These are phyloP conservation scores for Leccinum subrobustum DNA, from an alignment of 1,284 basidiomycete species.

Conservation along the genomic window DNA sequence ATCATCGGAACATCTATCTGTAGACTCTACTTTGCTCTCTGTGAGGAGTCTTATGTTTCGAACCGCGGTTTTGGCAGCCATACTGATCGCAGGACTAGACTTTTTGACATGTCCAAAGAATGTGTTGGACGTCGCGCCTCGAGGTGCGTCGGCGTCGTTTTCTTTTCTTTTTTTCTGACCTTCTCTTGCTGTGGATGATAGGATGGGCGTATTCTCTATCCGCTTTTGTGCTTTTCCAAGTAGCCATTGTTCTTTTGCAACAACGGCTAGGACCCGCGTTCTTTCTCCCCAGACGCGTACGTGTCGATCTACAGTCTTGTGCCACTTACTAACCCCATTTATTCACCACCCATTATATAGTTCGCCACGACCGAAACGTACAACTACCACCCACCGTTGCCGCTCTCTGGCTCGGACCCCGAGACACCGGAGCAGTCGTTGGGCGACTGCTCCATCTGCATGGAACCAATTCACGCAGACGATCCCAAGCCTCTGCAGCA, in stretches of 20 bases:
- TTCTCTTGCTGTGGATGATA: slow-evolving; percentile 23
- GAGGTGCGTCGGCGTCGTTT: slow-evolving; percentile 39
- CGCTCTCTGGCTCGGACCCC: slow-evolving; percentile 53
- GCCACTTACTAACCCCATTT: not conserved
- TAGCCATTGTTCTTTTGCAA: slow-evolving; percentile 67
- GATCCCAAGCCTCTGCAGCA: slow-evolving; percentile 37
- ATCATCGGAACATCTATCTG: slow-evolving; percentile 77
- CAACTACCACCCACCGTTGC: slow-evolving; percentile 82
- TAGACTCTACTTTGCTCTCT: slow-evolving; percentile 70
- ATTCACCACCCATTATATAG: slow-evolving; percentile 36
- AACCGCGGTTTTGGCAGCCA: not conserved
- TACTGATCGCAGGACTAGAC: slow-evolving; percentile 46
- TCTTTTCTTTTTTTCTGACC: not conserved
- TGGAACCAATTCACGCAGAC: slow-evolving; percentile 79
- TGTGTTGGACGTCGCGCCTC: slow-evolving; percentile 75
- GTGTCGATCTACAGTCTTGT: not conserved
- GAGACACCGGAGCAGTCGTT: slow-evolving; percentile 72
- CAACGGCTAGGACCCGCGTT: slow-evolving; percentile 78
- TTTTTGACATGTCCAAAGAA: slow-evolving; percentile 82
- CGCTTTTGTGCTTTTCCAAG: slow-evolving; percentile 64
- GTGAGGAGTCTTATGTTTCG: slow-evolving; percentile 38
- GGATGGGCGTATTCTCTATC: slow-evolving; percentile 71
- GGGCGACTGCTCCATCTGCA: slow-evolving; percentile 88
- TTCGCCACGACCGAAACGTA: slow-evolving; percentile 64
- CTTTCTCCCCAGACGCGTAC: slow-evolving; percentile 69